Percentiles rank a stretch among this genome's conserved stretches.
These are phyloP conservation scores for Fimicolochytrium jonesii DNA, from an alignment of 192 early-diverging fungal genomes.

Conservation along the genomic window DNA sequence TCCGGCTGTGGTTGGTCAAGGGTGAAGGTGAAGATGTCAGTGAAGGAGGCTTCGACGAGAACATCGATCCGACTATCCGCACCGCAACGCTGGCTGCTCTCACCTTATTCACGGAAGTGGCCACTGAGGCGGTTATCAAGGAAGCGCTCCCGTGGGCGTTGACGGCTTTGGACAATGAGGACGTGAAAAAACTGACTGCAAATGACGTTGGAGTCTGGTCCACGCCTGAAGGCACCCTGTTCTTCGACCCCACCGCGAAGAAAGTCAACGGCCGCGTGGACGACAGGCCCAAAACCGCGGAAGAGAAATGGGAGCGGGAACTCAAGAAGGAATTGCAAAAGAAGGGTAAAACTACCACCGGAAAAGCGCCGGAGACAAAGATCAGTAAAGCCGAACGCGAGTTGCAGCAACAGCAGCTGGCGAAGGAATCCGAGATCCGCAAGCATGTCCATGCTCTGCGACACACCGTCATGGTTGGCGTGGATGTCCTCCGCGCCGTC, in stretches of 20 bases:
- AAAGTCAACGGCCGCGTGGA: conserved; percentile 37
- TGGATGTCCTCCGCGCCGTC: conserved; percentile 65
- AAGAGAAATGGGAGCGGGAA: conserved; percentile 77
- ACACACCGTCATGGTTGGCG: conserved; percentile 49
- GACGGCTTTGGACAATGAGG: conserved; percentile 39
- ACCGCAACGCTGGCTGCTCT: conserved; percentile 62
- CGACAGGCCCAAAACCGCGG: conserved; percentile 51
- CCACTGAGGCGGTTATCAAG: conserved; percentile 48
- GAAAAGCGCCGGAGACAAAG: conserved; percentile 30
- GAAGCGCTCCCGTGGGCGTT: conserved; percentile 44
- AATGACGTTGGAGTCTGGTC: conserved; percentile 69
- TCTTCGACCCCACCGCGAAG: conserved; percentile 61
- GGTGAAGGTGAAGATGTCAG: conserved; percentile 25
- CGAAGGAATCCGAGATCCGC: conserved; percentile 71
- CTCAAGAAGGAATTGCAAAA: conserved; percentile 64
- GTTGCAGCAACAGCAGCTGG: conserved; percentile 63
- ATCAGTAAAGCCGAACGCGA: conserved; percentile 73
- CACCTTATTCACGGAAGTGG: conserved; percentile 58
- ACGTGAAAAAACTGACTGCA: conserved; percentile 46
- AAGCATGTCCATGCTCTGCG: conserved; percentile 52
- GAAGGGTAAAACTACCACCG: conserved; percentile 48
- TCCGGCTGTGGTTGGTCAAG: conserved; percentile 41
- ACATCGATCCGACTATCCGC: conserved; percentile 5
- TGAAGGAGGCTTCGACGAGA: conserved; percentile 19
- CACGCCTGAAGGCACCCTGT: conserved; percentile 63